Evolutionary conservation across 164 flowering plant species (phyloP).

Genomic region (Taxillus chinensis): DNA sequence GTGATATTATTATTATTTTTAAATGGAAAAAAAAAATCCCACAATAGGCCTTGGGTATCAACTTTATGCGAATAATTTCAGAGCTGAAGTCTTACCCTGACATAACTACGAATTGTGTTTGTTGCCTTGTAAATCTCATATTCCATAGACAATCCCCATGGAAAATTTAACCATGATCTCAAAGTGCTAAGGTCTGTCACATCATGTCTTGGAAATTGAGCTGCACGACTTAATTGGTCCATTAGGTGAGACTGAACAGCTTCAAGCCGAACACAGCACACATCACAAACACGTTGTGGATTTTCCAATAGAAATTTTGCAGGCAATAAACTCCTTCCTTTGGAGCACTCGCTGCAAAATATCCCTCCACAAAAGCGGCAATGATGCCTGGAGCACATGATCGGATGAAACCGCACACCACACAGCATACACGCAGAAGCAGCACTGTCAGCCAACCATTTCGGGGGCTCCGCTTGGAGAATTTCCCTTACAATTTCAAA

Average conservation of each 20-base stretch:
- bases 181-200: conserved; percentile 92
- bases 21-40: too few species aligned
- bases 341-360: conserved; percentile 77
- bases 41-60: too few species aligned
- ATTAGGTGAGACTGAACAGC: conserved; percentile 72
- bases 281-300: conserved; percentile 91
- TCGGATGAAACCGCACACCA: conserved; percentile 80
- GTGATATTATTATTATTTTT: too few species aligned
- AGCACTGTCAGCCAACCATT: conserved; percentile 89
- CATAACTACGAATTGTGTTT: conserved; percentile 63
- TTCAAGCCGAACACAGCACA: conserved; percentile 83
- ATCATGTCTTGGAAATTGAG: conserved; percentile 88
- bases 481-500: conserved; percentile 45
- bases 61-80: too few species aligned
- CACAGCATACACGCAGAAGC: conserved; percentile 92
- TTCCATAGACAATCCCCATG: conserved; percentile 97
- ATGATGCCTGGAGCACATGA: conserved; percentile 90
- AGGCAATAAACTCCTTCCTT: conserved; percentile 85
- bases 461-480: conserved; percentile 82
- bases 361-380: conserved; percentile 94
- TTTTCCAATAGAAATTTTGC: conserved; percentile 49
- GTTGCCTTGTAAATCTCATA: conserved; percentile 94
- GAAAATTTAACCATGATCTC: conserved; percentile 93
- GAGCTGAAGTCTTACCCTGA: conserved; percentile 27
- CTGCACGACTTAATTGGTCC: conserved; percentile 89